These are phyloP conservation scores for Silene uniflora DNA, from an alignment of 148 eudicot genomes.

Conservation along the genomic window DNA sequence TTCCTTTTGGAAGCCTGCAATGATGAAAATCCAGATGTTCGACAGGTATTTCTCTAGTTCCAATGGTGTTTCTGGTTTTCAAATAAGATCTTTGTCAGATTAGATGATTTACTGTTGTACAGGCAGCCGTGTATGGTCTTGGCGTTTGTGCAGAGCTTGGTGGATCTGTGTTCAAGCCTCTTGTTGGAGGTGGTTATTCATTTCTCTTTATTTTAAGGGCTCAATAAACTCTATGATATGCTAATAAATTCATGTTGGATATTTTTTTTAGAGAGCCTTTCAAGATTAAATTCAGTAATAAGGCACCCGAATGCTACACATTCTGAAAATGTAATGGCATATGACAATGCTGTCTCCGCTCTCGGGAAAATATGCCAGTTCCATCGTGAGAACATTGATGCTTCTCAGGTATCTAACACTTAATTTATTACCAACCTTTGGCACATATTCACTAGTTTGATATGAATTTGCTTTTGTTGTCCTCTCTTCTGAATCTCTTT, in stretches of 20 bases:
- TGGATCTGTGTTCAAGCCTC: conserved; percentile 57
- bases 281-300: conserved; percentile 35
- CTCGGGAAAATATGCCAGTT: conserved; percentile 44
- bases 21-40: conserved; percentile 43
- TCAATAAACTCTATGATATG: not conserved
- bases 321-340: conserved; percentile 39
- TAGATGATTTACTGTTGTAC: conserved; percentile 17
- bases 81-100: not conserved
- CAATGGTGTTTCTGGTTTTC: conserved; percentile 14
- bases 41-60: conserved; percentile 25
- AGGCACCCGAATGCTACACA: conserved; percentile 39
- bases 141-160: conserved; percentile 99
- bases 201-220: not conserved
- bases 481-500: not conserved
- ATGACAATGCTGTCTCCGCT: conserved; percentile 52
- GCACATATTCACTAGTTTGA: not conserved
- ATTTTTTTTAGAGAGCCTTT: conserved; percentile 37
- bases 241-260: not conserved
- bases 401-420: conserved; percentile 33
- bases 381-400: conserved; percentile 41
- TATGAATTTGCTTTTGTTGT: not conserved
- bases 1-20: conserved; percentile 46
- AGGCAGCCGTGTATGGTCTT: conserved; percentile 99
- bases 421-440: not conserved
- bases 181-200: conserved; percentile 35